A percentile compares a stretch with the other conserved stretches of the same genome.
phyloP scores from a whole-genome alignment of 2,329 filamentous ascomycete species.

The Chaetomium sp. region DNA sequence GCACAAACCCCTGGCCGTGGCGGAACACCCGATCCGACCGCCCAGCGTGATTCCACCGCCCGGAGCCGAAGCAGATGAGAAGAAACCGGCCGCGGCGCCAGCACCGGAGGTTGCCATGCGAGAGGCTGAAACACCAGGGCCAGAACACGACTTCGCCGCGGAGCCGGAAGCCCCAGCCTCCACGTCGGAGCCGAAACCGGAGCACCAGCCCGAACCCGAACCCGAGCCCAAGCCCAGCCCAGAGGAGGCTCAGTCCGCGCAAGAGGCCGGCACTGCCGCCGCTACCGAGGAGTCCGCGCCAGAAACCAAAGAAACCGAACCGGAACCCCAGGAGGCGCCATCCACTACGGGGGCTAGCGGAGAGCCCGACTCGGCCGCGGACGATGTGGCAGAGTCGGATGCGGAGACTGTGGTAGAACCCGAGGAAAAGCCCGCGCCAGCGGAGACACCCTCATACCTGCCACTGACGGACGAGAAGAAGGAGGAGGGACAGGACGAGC shows the following conservation, averaged over 20 bases:
- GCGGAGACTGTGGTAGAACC: not conserved
- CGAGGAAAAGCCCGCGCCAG: not conserved
- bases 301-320: not conserved
- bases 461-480: slow-evolving; percentile 17
- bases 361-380: not conserved
- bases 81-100: not conserved
- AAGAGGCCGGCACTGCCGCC: not conserved
- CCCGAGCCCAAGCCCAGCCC: not conserved
- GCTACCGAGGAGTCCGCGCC: not conserved
- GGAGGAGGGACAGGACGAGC: not conserved
- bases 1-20: slow-evolving; percentile 29
- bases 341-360: not conserved
- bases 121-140: not conserved
- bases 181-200: slow-evolving; percentile 1
- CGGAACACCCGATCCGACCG: slow-evolving; percentile 29
- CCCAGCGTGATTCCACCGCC: slow-evolving; percentile 32
- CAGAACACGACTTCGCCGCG: slow-evolving; percentile 21
- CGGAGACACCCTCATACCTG: not conserved
- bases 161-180: slow-evolving; percentile 7
- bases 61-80: slow-evolving; percentile 3
- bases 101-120: not conserved
- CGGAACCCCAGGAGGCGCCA: not conserved
- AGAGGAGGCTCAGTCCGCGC: not conserved
- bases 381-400: not conserved
- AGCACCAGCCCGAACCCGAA: slow-evolving; percentile 1